Evolutionary conservation across 1,284 basidiomycete genomes (phyloP).

Genomic region (Volvariella surrecta): DNA sequence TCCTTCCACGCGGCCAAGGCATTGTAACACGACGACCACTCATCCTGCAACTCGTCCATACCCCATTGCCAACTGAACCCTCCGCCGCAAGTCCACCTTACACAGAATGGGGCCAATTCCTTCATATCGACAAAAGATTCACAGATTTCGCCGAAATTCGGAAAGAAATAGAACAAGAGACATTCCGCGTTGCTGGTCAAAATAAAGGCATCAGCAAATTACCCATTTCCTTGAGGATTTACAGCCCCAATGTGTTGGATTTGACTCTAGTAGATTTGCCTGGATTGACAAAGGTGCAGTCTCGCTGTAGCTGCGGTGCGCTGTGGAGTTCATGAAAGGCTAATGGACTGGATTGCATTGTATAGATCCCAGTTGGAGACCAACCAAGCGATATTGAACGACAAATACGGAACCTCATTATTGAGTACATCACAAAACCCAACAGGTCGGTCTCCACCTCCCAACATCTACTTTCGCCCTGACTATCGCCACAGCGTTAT

Average conservation of each 20-base stretch:
- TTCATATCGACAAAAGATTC: constrained; percentile 94
- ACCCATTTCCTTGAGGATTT: constrained; percentile 92
- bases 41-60: constrained; percentile 93
- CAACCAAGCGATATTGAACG: constrained; percentile 93
- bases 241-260: constrained; percentile 92
- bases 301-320: background rate
- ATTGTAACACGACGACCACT: constrained; percentile 96
- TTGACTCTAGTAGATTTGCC: constrained; percentile 94
- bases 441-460: constrained; percentile 58
- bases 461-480: background rate
- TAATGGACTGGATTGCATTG: background rate
- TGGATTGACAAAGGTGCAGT: constrained; percentile 86
- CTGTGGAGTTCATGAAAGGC: background rate
- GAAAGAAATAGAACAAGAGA: constrained; percentile 97
- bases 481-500: constrained; percentile 61
- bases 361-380: constrained; percentile 83
- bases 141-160: constrained; percentile 93
- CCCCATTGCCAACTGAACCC: constrained; percentile 46
- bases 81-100: constrained; percentile 35
- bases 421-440: constrained; percentile 95
- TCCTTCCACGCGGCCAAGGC: constrained; percentile 88
- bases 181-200: constrained; percentile 94
- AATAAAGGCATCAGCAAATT: constrained; percentile 98
- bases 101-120: constrained; percentile 93
- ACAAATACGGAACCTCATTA: constrained; percentile 89